A percentile compares a stretch with the other conserved stretches of the same genome.
These are phyloP conservation scores for Phtheirospermum japonicum DNA, from an alignment of 257 asterid genomes.

Conservation along the genomic window DNA sequence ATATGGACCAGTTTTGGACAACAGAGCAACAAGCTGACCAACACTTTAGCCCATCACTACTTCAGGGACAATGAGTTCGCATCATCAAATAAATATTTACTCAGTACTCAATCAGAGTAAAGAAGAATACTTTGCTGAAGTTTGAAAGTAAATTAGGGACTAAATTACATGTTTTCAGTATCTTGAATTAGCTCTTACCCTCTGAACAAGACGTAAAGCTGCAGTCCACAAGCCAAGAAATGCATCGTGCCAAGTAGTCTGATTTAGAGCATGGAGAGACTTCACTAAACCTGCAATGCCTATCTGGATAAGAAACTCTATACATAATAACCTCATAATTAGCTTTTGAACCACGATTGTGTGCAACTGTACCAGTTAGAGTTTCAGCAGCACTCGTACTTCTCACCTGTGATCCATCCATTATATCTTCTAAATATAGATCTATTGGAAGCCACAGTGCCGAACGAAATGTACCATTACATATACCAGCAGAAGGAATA, in stretches of 20 bases:
- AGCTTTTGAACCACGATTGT: constrained; percentile 21
- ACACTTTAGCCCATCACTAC: constrained; percentile 6
- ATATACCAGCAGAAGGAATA: constrained; percentile 55
- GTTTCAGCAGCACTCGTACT: constrained; percentile 85
- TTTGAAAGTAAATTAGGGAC: constrained; percentile 6
- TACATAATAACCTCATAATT: constrained; percentile 12
- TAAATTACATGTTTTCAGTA: constrained; percentile 2
- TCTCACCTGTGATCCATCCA: constrained; percentile 81
- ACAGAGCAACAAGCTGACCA: constrained; percentile 15
- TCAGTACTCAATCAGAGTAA: constrained; percentile 19
- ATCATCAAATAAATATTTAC: constrained; percentile 3
- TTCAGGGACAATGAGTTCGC: constrained; percentile 20
- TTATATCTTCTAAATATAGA: constrained; percentile 81
- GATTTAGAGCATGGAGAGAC: constrained; percentile 82
- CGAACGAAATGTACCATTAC: constrained; percentile 56
- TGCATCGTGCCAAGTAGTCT: constrained; percentile 84
- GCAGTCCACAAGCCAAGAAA: constrained; percentile 96
- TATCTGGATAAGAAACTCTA: constrained; percentile 23
- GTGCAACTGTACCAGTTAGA: constrained; percentile 56
- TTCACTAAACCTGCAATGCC: constrained; percentile 75
- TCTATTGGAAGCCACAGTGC: constrained; percentile 94
- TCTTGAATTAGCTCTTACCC: constrained; percentile 51
- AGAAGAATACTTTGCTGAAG: not conserved
- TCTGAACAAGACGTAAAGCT: constrained; percentile 86
- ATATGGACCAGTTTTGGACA: constrained; percentile 18